phyloP scores from a whole-genome alignment of 768 basidiomycete genomes.

The Lanmaoa pseudosensibilis region DNA sequence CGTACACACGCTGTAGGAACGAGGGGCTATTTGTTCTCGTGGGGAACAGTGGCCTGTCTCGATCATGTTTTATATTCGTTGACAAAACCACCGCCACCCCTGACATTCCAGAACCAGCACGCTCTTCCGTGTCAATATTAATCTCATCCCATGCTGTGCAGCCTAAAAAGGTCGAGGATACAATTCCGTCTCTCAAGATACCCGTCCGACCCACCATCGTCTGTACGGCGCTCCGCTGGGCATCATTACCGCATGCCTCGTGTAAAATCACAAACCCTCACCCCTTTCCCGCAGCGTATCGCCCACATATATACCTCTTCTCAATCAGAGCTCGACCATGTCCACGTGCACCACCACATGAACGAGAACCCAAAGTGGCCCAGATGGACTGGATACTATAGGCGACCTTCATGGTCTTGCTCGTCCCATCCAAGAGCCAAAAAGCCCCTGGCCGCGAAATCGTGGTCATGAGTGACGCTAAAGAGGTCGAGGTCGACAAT shows the following conservation, averaged over 20 bases:
- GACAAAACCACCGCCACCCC: constrained; percentile 15
- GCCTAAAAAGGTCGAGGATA: no score
- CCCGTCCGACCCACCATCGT: constrained; percentile 33
- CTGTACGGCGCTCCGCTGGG: constrained; percentile 35
- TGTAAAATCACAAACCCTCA: constrained; percentile 22
- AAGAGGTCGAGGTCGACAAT: constrained; percentile 78
- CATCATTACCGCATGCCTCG: constrained; percentile 39
- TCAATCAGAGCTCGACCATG: constrained; percentile 46
- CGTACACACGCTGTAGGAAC: background rate
- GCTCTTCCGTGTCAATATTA: constrained; percentile 5
- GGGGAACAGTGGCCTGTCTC: no score
- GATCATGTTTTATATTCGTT: no score
- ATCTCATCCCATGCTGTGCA: constrained; percentile 19
- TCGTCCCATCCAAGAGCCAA: constrained; percentile 73
- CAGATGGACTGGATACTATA: constrained; percentile 89
- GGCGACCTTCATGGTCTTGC: constrained; percentile 68
- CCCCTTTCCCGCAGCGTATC: constrained; percentile 29
- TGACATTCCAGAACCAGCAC: constrained; percentile 38
- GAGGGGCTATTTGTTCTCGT: background rate
- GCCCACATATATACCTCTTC: constrained; percentile 30
- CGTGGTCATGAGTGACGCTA: constrained; percentile 71
- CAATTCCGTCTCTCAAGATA: constrained; percentile 40
- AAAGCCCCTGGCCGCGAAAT: constrained; percentile 73
- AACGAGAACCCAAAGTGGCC: constrained; percentile 41
- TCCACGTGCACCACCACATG: constrained; percentile 24